phyloP scores from a whole-genome alignment of 257 asterid genomes.

The Solanum clarkiae region DNA sequence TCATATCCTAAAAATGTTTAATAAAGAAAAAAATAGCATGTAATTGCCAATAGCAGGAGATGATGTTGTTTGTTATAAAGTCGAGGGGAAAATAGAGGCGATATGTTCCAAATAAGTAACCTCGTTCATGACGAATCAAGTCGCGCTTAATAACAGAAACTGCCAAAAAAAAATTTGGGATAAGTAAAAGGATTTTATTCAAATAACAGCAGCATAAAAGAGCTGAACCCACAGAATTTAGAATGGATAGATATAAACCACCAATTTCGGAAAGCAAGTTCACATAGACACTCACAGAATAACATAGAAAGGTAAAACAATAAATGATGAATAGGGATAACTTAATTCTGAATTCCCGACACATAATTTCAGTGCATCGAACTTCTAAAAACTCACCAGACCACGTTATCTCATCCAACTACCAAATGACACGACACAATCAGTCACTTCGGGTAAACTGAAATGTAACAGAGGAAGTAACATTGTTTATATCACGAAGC shows the following conservation, averaged over 20 bases:
- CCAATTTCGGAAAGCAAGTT: conserved; percentile 6
- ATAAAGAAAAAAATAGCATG: neutral
- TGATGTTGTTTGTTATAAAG: neutral
- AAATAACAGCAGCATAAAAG: neutral
- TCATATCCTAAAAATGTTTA: conserved; percentile 22
- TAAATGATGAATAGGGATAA: neutral
- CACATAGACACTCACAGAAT: neutral
- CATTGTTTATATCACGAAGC: neutral
- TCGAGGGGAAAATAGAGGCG: neutral
- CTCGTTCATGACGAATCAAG: neutral
- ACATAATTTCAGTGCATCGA: conserved; percentile 5
- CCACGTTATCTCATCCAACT: conserved; percentile 2
- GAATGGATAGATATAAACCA: neutral
- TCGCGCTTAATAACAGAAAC: neutral
- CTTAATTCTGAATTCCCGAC: neutral
- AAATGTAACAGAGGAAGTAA: neutral
- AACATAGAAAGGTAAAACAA: neutral
- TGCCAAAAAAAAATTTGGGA: neutral
- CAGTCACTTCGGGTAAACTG: neutral
- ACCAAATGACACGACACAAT: neutral
- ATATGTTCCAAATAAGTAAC: neutral
- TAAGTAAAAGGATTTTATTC: neutral
- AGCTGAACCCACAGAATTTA: neutral
- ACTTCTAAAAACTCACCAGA: neutral
- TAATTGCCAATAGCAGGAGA: neutral